Base-by-base conservation (phyloP, 2,329 filamentous ascomycete species). In the Alternaria triticina region DNA sequence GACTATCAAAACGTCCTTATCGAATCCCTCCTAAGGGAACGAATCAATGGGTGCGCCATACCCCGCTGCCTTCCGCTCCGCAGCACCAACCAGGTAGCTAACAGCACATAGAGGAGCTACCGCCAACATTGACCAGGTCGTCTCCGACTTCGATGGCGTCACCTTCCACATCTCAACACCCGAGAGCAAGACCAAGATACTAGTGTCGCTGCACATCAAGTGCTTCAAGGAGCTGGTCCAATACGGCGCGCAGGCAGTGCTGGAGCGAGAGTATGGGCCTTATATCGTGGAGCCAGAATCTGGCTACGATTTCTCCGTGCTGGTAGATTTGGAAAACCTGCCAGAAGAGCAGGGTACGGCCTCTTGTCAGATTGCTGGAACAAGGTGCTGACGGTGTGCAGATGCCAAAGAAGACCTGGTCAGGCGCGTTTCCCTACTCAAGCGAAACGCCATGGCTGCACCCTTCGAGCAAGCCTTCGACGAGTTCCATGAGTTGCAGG, bases 1-100 rank as follows among this genome's bases (percentile, higher is more conserved):
- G 96, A 99, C 84, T 99, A 99, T 78, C 96, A 99, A 82, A 99
- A 99, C 83, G 93, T 97, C 55, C 88, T 99, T 79, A 97, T 99
- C 75, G 94, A 98, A 85, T 95, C 94, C 75, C 89, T 99, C 72
- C 88, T 99, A 71, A 96, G 91, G 73, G 96, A 99, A 85, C 89
- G 96, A 77, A 97, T 99, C 85, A 92, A 91, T 59, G 92, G 92
- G 92, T 95, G 86, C 77, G 70, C 54, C 43, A 52, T 70, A 74
- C 77, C 76, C 76, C 74, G 70, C 74, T 60, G 67, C 68, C 63
- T 65, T 45, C 68, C 51, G 60, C 75, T 74, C 79, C 76, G 69
- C 71, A 62, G 64, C 65, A 70, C 68, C 71, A 62, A 64, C 65
- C 70, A 66, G 68, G 68, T 73, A 73, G 70, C 77, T 81, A 69